phyloP scores from a whole-genome alignment of 768 basidiomycete genomes.

The Naganishia antarctica region DNA sequence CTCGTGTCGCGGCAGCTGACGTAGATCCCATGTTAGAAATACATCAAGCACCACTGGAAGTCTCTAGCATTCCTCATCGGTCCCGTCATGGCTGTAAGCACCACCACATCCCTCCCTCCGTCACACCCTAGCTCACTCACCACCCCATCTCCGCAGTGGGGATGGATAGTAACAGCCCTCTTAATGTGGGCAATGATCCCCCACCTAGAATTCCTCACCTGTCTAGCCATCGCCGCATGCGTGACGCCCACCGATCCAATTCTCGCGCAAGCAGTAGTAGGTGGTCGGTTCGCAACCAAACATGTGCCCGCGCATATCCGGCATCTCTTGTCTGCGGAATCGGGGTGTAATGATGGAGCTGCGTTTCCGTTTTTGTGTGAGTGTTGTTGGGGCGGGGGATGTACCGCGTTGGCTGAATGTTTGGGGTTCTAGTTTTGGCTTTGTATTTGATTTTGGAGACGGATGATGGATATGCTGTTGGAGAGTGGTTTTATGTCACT shows the following conservation, averaged over 20 bases:
- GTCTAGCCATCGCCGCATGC: slow-evolving; percentile 84
- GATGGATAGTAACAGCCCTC: slow-evolving; percentile 83
- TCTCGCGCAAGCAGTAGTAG: slow-evolving; percentile 83
- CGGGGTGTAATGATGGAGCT: slow-evolving; percentile 93
- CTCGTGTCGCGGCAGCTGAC: background rate
- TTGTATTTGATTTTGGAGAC: slow-evolving; percentile 75
- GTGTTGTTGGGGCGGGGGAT: background rate
- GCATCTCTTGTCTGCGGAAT: slow-evolving; percentile 76
- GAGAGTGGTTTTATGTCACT: slow-evolving; percentile 73
- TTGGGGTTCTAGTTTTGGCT: slow-evolving; percentile 53
- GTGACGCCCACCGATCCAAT: slow-evolving; percentile 93
- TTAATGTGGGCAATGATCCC: slow-evolving; percentile 91
- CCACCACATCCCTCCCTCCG: background rate
- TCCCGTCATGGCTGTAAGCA: slow-evolving; percentile 48
- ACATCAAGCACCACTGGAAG: slow-evolving; percentile 88
- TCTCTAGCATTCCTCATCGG: slow-evolving; percentile 75
- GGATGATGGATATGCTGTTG: slow-evolving; percentile 60
- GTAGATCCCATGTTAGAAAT: slow-evolving; percentile 43
- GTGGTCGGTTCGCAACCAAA: slow-evolving; percentile 96
- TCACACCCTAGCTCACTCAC: slow-evolving; percentile 38
- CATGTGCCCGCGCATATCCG: slow-evolving; percentile 76
- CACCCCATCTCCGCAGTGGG: slow-evolving; percentile 63
- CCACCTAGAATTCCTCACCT: slow-evolving; percentile 77
- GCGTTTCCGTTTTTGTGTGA: slow-evolving; percentile 82
- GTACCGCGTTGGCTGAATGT: too few species aligned